phyloP scores from a whole-genome alignment of 495 filamentous ascomycete species.

The Trichoderma reesei region DNA sequence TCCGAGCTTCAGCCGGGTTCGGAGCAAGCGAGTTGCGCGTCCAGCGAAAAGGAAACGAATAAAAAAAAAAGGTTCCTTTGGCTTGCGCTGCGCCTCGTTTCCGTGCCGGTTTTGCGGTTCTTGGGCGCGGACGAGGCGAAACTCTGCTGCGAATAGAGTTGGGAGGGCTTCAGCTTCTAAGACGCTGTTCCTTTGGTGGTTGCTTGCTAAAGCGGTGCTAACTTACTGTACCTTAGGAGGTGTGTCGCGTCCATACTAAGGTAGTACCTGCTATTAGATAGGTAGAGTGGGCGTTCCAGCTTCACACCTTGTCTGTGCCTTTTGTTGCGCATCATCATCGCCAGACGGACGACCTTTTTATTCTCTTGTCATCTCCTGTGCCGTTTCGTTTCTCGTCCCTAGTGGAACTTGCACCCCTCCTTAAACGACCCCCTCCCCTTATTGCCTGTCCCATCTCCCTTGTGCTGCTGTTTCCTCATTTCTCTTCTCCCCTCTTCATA shows the following conservation, averaged over 20 bases:
- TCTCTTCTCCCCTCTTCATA: background rate
- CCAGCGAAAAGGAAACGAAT: background rate
- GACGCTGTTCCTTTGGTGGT: background rate
- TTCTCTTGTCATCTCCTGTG: no score
- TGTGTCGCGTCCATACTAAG: no score
- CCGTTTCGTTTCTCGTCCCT: slow-evolving; percentile 3
- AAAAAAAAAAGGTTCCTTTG: no score
- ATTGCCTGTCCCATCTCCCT: background rate
- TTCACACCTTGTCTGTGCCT: background rate
- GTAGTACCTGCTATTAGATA: background rate
- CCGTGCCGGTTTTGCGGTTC: background rate
- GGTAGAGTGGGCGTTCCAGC: background rate
- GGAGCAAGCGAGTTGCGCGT: background rate
- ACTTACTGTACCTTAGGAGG: no score
- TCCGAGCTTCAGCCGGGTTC: background rate
- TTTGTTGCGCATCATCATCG: background rate
- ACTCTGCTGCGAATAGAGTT: no score
- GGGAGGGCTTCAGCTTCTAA: no score
- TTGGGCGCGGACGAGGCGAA: no score
- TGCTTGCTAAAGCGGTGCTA: no score
- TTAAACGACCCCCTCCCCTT: background rate
- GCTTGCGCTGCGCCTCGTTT: slow-evolving; percentile 8
- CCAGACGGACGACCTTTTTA: background rate
- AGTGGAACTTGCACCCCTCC: slow-evolving; percentile 8
- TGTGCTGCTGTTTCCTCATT: background rate